Evolutionary conservation across 352 stramenopile species (phyloP).

Genomic region (Phytopythium ostracodes): DNA sequence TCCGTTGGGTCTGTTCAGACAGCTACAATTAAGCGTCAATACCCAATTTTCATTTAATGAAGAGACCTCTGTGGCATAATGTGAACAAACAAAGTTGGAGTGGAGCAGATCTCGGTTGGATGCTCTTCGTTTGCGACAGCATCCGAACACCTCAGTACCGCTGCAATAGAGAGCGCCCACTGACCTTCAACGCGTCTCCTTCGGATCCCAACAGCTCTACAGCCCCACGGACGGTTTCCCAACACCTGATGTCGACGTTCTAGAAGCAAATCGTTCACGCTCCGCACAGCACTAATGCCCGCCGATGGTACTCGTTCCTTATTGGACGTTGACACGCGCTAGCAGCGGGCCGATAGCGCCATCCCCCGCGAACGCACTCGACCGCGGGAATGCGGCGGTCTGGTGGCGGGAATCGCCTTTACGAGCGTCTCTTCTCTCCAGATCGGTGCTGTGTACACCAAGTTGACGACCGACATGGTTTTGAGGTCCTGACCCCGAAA

Average conservation of each 20-base stretch:
- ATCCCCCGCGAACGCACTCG: background rate
- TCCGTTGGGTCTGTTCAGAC: no score
- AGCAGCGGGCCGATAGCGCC: background rate
- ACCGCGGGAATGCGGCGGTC: background rate
- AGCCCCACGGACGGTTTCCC: no score
- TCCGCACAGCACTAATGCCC: background rate
- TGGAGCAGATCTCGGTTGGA: no score
- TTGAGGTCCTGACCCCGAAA: background rate
- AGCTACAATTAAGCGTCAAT: no score
- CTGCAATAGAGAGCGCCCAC: no score
- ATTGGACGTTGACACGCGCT: conserved; percentile 2
- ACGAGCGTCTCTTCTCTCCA: background rate
- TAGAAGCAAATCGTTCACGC: background rate
- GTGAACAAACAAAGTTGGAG: no score
- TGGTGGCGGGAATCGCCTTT: background rate
- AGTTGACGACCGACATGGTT: background rate
- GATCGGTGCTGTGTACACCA: background rate
- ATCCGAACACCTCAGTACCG: no score
- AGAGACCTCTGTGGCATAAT: no score
- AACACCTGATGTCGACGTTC: background rate
- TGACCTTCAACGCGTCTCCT: background rate
- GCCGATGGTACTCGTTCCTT: background rate
- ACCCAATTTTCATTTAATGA: no score
- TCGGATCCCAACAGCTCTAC: background rate
- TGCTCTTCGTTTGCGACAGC: no score